Percentiles rank a stretch among this genome's conserved stretches.
Evolutionary conservation across 2,329 filamentous ascomycete genomes (phyloP).

Genomic region (Fusarium heterosporum): DNA sequence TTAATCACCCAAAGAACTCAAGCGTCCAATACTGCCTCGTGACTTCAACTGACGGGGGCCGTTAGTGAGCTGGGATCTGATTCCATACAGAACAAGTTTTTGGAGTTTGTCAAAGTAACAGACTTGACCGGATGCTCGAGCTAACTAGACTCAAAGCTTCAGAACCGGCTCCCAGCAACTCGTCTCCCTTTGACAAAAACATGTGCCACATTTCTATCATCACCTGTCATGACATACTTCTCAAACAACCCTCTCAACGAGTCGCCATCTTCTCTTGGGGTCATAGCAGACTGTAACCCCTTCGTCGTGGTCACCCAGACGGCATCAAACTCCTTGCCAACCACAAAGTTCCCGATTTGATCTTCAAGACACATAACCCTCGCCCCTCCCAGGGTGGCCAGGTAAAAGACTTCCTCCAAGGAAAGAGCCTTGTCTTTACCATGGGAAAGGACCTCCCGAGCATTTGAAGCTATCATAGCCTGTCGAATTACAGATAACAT

Average conservation of each 20-base stretch:
- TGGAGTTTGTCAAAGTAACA: no score
- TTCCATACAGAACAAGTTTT: no score
- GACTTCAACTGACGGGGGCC: no score
- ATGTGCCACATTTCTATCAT: slow-evolving; percentile 20
- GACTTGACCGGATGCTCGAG: no score
- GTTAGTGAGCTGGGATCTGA: no score
- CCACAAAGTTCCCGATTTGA: slow-evolving; percentile 3
- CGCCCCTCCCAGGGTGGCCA: slow-evolving; percentile 6
- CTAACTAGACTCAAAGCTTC: not conserved
- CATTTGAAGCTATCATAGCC: slow-evolving; percentile 23
- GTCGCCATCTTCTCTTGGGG: slow-evolving; percentile 1
- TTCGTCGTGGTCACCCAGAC: slow-evolving; percentile 8
- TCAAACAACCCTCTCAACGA: slow-evolving; percentile 10
- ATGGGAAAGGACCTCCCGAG: not conserved
- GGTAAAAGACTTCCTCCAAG: slow-evolving; percentile 15
- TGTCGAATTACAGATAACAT: slow-evolving; percentile 22
- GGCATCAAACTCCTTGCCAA: slow-evolving; percentile 24
- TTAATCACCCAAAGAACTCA: not conserved
- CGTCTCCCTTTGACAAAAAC: slow-evolving; percentile 5
- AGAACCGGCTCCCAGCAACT: not conserved
- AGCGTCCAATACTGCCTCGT: no score
- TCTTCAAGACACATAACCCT: slow-evolving; percentile 6
- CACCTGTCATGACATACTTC: slow-evolving; percentile 26
- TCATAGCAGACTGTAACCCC: slow-evolving; percentile 14
- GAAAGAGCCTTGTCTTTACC: slow-evolving; percentile 22